A percentile compares a stretch with the other conserved stretches of the same genome.
These are phyloP conservation scores for Fusarium compactum DNA, from an alignment of 2,329 filamentous ascomycete species.

Conservation along the genomic window DNA sequence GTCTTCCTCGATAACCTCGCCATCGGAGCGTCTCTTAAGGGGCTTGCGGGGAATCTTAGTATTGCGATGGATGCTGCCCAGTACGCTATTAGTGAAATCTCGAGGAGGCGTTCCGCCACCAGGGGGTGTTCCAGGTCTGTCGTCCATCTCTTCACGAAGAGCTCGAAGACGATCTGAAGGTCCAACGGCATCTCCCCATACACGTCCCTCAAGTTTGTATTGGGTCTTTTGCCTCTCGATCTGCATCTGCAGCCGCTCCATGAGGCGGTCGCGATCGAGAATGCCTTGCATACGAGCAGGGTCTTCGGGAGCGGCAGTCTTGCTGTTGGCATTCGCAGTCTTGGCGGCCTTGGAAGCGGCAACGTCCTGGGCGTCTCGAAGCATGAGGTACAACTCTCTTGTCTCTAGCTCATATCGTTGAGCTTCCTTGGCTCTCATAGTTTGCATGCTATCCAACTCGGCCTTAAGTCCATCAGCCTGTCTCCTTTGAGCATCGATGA, in stretches of 20 bases:
- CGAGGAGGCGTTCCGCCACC: conserved; percentile 65
- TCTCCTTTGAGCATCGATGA: conserved; percentile 88
- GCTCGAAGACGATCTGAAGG: conserved; percentile 94
- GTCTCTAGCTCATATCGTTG: conserved; percentile 97
- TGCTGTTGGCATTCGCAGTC: conserved; percentile 60
- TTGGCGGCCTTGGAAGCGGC: conserved; percentile 84
- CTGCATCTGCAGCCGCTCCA: conserved; percentile 94
- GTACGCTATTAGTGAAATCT: conserved; percentile 77
- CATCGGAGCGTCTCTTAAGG: conserved; percentile 55
- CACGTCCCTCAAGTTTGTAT: conserved; percentile 93
- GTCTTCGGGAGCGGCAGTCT: conserved; percentile 70
- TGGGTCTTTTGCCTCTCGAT: conserved; percentile 97
- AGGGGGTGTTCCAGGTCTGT: conserved; percentile 62
- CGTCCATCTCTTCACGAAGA: conserved; percentile 94
- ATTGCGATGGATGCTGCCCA: conserved; percentile 77
- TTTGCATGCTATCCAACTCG: conserved; percentile 88
- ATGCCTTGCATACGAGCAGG: conserved; percentile 89
- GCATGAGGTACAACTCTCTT: conserved; percentile 96
- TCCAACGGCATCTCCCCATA: conserved; percentile 84
- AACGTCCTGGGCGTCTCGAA: conserved; percentile 95
- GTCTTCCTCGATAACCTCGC: conserved; percentile 62
- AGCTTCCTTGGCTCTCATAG: conserved; percentile 87
- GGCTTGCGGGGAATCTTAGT: conserved; percentile 69
- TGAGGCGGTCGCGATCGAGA: conserved; percentile 88
- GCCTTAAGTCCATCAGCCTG: conserved; percentile 90